Evolutionary conservation across 805 yeast species (phyloP).

Genomic region (Yarrowia bubula): DNA sequence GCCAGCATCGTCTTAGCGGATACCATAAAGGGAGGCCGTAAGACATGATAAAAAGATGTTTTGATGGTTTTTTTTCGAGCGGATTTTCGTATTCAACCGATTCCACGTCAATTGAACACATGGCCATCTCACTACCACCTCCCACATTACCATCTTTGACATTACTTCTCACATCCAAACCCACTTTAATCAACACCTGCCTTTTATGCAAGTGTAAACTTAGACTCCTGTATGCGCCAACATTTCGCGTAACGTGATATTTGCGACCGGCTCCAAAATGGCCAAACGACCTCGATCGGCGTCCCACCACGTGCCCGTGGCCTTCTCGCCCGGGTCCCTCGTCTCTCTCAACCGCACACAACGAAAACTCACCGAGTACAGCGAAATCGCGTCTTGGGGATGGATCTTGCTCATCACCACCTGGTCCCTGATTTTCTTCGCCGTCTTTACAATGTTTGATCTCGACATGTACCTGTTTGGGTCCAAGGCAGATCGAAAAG

Average conservation of each 20-base stretch:
- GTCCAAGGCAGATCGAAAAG: conserved; percentile 25
- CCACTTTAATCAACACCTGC: not conserved
- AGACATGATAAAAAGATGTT: no score
- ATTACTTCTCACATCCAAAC: not conserved
- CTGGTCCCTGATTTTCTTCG: conserved; percentile 28
- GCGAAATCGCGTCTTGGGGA: conserved; percentile 27
- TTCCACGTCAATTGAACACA: no score
- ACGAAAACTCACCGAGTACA: conserved; percentile 7
- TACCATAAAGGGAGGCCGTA: no score
- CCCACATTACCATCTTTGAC: not conserved
- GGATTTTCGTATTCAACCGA: no score
- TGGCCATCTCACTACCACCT: not conserved
- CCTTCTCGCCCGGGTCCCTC: not conserved
- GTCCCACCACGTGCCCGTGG: conserved; percentile 22
- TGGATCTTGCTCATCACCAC: conserved; percentile 18
- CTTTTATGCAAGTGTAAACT: not conserved
- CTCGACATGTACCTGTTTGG: conserved; percentile 5
- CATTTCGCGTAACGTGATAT: conserved; percentile 12
- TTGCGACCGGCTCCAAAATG: not conserved
- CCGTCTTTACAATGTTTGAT: conserved; percentile 27
- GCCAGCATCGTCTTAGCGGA: no score
- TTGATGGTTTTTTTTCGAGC: no score
- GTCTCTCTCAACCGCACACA: conserved; percentile 16
- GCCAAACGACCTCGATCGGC: conserved; percentile 25
- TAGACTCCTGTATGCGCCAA: conserved; percentile 1